phyloP scores from a whole-genome alignment of 345 rosid genomes.

The Brassica napus region Da-Ae NC_063434.1:4318501-4319000 shows the following conservation, averaged over 20 bases:
- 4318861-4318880: conserved; percentile 60
- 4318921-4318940: not conserved
- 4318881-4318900: conserved; percentile 58
- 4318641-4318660: conserved; percentile 51
- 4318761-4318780: not conserved
- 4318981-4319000: not conserved
- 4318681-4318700: not conserved
- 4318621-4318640: conserved; percentile 61
- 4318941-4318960: not conserved
- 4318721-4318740: no score
- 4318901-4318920: conserved; percentile 43
- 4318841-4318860: conserved; percentile 62
- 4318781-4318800: not conserved
- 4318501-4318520: not conserved
- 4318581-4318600: conserved; percentile 54
- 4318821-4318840: conserved; percentile 54
- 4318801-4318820: not conserved
- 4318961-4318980: not conserved
- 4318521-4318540: not conserved
- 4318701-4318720: not conserved
- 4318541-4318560: not conserved
- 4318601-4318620: conserved; percentile 62
- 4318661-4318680: conserved; percentile 64
- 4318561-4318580: no score
- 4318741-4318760: not conserved